Conservation (phyloP, 1,284 basidiomycete genomes). For the Leccinum pallidistipes region DNA sequence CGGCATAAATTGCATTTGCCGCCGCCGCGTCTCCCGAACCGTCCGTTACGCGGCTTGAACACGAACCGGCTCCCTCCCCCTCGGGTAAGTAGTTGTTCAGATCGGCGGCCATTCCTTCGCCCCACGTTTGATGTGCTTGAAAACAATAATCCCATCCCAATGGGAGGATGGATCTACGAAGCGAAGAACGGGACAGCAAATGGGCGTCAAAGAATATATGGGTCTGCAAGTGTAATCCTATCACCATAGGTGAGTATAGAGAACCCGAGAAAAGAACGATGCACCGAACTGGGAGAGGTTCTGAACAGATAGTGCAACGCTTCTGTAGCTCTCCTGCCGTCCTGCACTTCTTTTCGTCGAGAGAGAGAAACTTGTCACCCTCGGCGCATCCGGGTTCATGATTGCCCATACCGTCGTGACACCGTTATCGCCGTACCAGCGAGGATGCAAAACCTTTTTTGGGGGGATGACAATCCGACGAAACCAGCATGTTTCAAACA, state of each 20-base stretch:
- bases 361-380: background rate
- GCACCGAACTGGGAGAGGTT: background rate
- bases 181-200: background rate
- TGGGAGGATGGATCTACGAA: background rate
- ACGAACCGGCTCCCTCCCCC: background rate
- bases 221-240: background rate
- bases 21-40: background rate
- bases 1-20: background rate
- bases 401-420: background rate
- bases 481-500: background rate
- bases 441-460: background rate
- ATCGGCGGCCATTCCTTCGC: background rate
- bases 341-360: background rate
- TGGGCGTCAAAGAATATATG: background rate
- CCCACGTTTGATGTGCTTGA: background rate
- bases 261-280: background rate
- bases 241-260: background rate
- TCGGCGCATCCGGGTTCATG: background rate
- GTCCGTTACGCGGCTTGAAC: background rate
- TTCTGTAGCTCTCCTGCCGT: background rate
- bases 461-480: background rate
- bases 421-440: background rate
- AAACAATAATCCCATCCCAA: background rate
- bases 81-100: too few relatives aligned
- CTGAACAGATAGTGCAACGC: background rate